Percentiles rank a stretch among this genome's conserved stretches.
Evolutionary conservation across 1,284 basidiomycete genomes (phyloP).

Genomic region (Chiua sp.): DNA sequence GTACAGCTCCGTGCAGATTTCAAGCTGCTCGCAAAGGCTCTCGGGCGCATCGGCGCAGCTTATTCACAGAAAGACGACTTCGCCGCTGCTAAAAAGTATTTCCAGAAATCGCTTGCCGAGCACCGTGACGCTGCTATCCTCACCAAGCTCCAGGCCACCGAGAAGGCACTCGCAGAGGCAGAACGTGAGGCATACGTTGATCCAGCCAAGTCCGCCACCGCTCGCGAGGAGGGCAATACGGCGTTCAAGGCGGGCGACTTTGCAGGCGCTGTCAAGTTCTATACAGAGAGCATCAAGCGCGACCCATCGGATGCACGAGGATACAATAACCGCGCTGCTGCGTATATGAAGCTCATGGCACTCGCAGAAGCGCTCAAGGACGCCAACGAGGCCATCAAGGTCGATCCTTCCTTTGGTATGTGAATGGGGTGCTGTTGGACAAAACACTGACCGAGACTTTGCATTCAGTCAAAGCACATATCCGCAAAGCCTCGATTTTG

Average conservation of each 20-base stretch:
- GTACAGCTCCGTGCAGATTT: slow-evolving; percentile 77
- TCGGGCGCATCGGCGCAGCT: slow-evolving; percentile 89
- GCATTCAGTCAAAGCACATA: slow-evolving; percentile 88
- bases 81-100: slow-evolving; percentile 85
- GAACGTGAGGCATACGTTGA: slow-evolving; percentile 90
- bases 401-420: slow-evolving; percentile 85
- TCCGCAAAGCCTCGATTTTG: slow-evolving; percentile 91
- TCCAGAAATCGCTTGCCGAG: slow-evolving; percentile 92
- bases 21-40: slow-evolving; percentile 85
- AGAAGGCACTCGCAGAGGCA: slow-evolving; percentile 80
- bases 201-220: slow-evolving; percentile 82
- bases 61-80: slow-evolving; percentile 87
- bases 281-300: slow-evolving; percentile 97
- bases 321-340: slow-evolving; percentile 97
- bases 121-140: slow-evolving; percentile 96
- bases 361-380: slow-evolving; percentile 98
- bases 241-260: slow-evolving; percentile 94
- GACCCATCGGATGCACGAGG: slow-evolving; percentile 90
- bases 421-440: slow-evolving; percentile 7
- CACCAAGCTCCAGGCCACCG: slow-evolving; percentile 87
- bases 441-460: not conserved
- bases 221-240: slow-evolving; percentile 92
- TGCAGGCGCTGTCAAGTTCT: slow-evolving; percentile 90
- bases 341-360: slow-evolving; percentile 95
- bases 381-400: slow-evolving; percentile 90